Conservation (phyloP, 805 yeast species). For the Ogataea philodendri region DNA sequence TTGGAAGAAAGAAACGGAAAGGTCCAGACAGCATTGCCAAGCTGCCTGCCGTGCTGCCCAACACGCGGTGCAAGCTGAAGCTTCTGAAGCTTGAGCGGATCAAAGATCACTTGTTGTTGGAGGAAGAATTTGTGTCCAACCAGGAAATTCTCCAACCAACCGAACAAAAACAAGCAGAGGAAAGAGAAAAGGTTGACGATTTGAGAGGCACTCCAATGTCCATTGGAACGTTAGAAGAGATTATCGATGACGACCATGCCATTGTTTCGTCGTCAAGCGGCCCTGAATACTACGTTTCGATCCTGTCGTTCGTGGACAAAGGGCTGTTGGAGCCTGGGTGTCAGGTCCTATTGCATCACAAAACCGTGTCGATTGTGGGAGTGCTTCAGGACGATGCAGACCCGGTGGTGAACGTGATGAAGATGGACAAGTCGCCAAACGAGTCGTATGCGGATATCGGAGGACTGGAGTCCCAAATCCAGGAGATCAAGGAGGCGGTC, state of each 20-base stretch:
- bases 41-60: constrained; percentile 85
- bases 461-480: constrained; percentile 92
- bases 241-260: constrained; percentile 98
- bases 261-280: constrained; percentile 95
- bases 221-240: constrained; percentile 94
- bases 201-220: constrained; percentile 96
- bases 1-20: constrained; percentile 89
- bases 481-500: constrained; percentile 95
- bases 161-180: constrained; percentile 95
- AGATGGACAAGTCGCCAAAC: constrained; percentile 94
- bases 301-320: constrained; percentile 94
- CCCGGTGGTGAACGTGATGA: constrained; percentile 97
- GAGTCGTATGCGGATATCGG: constrained; percentile 97
- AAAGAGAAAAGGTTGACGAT: constrained; percentile 91
- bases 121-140: constrained; percentile 93
- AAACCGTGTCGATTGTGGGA: constrained; percentile 94
- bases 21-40: constrained; percentile 76
- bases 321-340: constrained; percentile 96
- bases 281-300: constrained; percentile 95
- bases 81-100: constrained; percentile 91
- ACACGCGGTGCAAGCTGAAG: constrained; percentile 89
- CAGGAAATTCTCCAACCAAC: constrained; percentile 95
- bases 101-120: constrained; percentile 90
- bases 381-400: constrained; percentile 98
- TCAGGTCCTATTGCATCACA: constrained; percentile 91